These are phyloP conservation scores for Agrostemma githago DNA, from an alignment of 148 eudicot species.

Conservation along the genomic window DNA sequence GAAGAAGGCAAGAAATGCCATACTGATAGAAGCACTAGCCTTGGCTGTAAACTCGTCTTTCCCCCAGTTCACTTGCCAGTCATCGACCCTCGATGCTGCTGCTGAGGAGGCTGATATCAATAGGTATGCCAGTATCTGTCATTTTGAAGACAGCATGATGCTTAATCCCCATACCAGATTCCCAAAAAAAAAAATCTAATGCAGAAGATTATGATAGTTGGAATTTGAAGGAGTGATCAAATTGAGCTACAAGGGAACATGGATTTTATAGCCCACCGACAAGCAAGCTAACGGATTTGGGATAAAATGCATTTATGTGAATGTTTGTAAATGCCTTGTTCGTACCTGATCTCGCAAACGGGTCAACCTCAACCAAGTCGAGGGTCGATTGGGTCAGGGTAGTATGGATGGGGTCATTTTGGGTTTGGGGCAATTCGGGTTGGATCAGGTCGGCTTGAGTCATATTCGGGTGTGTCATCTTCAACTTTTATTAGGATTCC, in stretches of 20 bases:
- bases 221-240: background rate
- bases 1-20: conserved; percentile 79
- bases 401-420: too few relatives aligned
- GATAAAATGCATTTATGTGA: background rate
- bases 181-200: background rate
- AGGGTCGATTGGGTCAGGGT: too few relatives aligned
- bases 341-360: background rate
- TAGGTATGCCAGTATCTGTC: conserved; percentile 85
- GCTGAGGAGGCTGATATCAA: conserved; percentile 90
- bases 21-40: conserved; percentile 69
- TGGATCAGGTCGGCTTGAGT: too few relatives aligned
- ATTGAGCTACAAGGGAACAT: background rate
- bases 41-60: conserved; percentile 74
- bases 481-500: too few relatives aligned
- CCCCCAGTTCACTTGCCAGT: conserved; percentile 91
- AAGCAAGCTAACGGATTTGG: background rate
- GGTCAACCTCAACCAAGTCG: too few relatives aligned
- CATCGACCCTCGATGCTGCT: conserved; percentile 75
- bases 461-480: too few relatives aligned
- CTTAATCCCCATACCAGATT: background rate
- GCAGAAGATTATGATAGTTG: background rate
- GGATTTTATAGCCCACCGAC: background rate
- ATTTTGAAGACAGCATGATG: background rate
- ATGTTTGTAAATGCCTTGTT: too few relatives aligned
- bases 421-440: too few relatives aligned